Evolutionary conservation across 768 basidiomycete species (phyloP).

Genomic region (Hemileccinum rubropunctum): DNA sequence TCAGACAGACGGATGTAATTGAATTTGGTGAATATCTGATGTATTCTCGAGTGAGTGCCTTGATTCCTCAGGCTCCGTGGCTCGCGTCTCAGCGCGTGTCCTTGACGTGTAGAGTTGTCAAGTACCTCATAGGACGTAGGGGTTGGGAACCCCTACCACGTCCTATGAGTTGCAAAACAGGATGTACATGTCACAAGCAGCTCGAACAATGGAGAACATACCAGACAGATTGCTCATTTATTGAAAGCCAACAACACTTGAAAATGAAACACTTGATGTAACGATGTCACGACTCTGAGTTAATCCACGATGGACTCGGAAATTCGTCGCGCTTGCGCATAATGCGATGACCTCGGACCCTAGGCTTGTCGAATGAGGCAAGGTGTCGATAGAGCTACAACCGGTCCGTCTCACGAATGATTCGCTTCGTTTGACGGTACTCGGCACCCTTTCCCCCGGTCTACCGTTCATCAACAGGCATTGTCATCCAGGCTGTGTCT

Average conservation of each 20-base stretch:
- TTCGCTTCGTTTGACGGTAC: background rate
- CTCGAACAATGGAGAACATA: background rate
- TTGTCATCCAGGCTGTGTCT: background rate
- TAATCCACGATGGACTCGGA: conserved; percentile 2
- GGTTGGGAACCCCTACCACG: background rate
- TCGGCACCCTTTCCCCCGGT: background rate
- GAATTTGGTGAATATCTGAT: background rate
- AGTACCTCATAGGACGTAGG: background rate
- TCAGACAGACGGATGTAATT: background rate
- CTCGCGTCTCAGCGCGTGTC: background rate
- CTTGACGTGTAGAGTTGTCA: background rate
- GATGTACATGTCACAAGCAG: background rate
- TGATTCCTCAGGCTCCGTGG: background rate
- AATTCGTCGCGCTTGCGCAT: background rate
- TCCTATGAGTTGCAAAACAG: background rate
- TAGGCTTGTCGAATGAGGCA: background rate
- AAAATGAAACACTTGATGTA: background rate
- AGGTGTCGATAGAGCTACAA: too few relatives aligned
- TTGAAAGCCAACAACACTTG: background rate
- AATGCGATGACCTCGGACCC: conserved; percentile 5
- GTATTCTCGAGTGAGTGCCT: background rate
- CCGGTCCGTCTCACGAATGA: too few relatives aligned
- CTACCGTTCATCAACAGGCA: background rate
- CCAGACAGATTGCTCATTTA: background rate
- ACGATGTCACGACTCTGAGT: background rate